These are phyloP conservation scores for Polygonum aviculare DNA, from an alignment of 148 eudicot species.

Conservation along the genomic window DNA sequence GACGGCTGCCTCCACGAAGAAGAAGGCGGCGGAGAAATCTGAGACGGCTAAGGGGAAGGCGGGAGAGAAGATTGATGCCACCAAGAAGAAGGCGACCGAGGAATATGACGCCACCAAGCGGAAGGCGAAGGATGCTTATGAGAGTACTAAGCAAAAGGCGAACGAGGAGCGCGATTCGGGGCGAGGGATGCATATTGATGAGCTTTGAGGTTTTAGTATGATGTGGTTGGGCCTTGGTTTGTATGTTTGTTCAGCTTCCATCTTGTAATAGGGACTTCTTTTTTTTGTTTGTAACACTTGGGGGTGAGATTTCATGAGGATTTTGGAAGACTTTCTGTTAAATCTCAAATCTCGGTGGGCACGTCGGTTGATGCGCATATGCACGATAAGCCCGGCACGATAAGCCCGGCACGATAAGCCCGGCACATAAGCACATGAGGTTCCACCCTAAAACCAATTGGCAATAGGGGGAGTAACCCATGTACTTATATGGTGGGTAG, in stretches of 20 bases:
- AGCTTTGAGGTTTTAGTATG: not conserved
- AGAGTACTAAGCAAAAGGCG: not conserved
- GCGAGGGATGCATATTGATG: not conserved
- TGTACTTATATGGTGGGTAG: too few relatives aligned
- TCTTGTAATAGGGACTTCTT: too few relatives aligned
- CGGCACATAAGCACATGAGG: too few relatives aligned
- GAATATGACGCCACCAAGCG: not conserved
- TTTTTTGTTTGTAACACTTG: too few relatives aligned
- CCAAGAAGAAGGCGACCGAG: not conserved
- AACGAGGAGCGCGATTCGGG: not conserved
- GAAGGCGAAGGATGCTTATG: not conserved
- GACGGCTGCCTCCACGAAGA: not conserved
- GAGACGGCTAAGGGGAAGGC: not conserved
- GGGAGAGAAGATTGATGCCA: not conserved
- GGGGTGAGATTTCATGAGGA: too few relatives aligned
- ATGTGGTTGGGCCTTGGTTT: not conserved
- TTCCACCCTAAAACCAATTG: too few relatives aligned
- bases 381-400: too few relatives aligned
- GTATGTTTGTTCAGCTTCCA: not conserved
- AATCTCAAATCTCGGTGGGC: too few relatives aligned
- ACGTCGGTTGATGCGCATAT: too few relatives aligned
- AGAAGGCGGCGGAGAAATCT: not conserved
- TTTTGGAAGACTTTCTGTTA: too few relatives aligned
- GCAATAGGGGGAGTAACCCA: too few relatives aligned
- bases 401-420: too few relatives aligned